These are phyloP conservation scores for Candida awuae DNA, from an alignment of 805 yeast genomes.

Conservation along the genomic window DNA sequence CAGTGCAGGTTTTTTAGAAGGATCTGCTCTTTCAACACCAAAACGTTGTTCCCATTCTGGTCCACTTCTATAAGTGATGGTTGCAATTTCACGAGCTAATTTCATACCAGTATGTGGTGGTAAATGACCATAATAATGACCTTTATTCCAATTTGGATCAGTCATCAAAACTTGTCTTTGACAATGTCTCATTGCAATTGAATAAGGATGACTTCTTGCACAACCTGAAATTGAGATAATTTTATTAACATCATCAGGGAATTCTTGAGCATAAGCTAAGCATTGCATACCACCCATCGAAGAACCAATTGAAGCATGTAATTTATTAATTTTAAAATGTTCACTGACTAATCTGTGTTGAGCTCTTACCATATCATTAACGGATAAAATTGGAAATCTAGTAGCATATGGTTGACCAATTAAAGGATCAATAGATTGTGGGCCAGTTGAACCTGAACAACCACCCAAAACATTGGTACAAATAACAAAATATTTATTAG, in stretches of 20 bases:
- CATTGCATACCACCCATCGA: slow-evolving; percentile 99
- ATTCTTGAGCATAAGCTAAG: slow-evolving; percentile 77
- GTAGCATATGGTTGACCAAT: slow-evolving; percentile 68
- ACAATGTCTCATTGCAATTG: slow-evolving; percentile 87
- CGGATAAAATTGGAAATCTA: slow-evolving; percentile 74
- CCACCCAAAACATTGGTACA: slow-evolving; percentile 94
- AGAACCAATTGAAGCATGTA: slow-evolving; percentile 79
- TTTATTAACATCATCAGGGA: slow-evolving; percentile 65
- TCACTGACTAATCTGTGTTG: slow-evolving; percentile 62
- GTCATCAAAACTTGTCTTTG: slow-evolving; percentile 92
- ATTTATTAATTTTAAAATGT: slow-evolving; percentile 52
- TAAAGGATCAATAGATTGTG: slow-evolving; percentile 70
- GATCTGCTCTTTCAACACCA: slow-evolving; percentile 82
- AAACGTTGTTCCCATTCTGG: slow-evolving; percentile 96
- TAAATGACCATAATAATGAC: slow-evolving; percentile 60
- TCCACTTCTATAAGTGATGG: slow-evolving; percentile 89
- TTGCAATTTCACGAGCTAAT: slow-evolving; percentile 86
- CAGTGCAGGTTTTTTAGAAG: slow-evolving; percentile 68
- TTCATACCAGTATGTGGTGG: slow-evolving; percentile 97
- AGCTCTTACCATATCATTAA: slow-evolving; percentile 87
- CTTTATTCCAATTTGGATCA: slow-evolving; percentile 92
- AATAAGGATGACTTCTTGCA: slow-evolving; percentile 88
- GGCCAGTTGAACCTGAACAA: slow-evolving; percentile 93
- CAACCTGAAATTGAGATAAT: slow-evolving; percentile 84
- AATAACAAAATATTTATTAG: slow-evolving; percentile 70